Evolutionary conservation across 257 asterid species (phyloP).

Genomic region (Leonotis leonurus): DNA sequence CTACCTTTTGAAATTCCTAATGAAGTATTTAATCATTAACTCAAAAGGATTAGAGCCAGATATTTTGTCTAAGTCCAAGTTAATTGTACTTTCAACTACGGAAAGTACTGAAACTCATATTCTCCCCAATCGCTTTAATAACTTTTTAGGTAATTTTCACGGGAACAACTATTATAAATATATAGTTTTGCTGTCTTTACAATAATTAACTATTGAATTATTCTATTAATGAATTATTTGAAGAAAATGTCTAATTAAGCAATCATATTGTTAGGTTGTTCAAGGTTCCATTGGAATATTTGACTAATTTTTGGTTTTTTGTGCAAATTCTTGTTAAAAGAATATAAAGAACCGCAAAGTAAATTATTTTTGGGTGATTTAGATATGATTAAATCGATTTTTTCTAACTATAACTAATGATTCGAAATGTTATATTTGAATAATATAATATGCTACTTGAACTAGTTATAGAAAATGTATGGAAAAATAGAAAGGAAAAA

Average conservation of each 20-base stretch:
- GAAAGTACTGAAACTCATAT: conserved; percentile 21
- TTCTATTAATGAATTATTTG: neutral
- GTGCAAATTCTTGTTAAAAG: neutral
- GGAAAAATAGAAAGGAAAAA: neutral
- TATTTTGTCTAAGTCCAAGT: conserved; percentile 17
- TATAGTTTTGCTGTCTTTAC: conserved; percentile 21
- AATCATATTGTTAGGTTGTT: conserved; percentile 3
- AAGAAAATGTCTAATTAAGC: neutral
- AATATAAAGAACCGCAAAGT: neutral
- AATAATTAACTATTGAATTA: conserved; percentile 4
- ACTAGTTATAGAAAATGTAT: neutral
- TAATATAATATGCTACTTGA: neutral
- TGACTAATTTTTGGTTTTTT: neutral
- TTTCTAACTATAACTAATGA: neutral
- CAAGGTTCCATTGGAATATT: neutral
- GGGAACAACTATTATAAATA: neutral
- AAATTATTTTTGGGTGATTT: neutral
- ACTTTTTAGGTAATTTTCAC: neutral
- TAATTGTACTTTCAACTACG: conserved; percentile 26
- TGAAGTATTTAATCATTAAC: neutral
- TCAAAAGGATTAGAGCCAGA: conserved; percentile 3
- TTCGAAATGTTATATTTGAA: neutral
- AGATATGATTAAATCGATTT: neutral
- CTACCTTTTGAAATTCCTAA: conserved; percentile 32
- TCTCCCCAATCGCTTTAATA: conserved; percentile 17